Conservation (phyloP, 768 basidiomycete species). For the Xerocomellus amylosporus region DNA sequence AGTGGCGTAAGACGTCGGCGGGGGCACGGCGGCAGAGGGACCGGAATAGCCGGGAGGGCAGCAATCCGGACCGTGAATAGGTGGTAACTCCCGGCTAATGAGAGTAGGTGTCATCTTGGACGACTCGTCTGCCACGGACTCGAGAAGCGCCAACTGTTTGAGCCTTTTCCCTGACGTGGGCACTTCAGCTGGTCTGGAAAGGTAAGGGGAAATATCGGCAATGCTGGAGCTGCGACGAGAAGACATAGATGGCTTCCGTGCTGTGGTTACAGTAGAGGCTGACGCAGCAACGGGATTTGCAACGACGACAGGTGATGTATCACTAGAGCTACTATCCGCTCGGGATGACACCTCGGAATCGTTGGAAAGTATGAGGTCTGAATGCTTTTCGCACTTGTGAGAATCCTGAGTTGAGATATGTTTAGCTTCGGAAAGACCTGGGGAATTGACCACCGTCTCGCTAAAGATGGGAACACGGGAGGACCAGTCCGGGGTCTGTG, state of each 20-base stretch:
- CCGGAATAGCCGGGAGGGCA: slow-evolving; percentile 8
- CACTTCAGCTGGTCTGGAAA: slow-evolving; percentile 51
- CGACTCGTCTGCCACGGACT: slow-evolving; percentile 72
- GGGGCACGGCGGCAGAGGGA: slow-evolving; percentile 30
- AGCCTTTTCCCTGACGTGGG: slow-evolving; percentile 60
- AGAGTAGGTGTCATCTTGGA: slow-evolving; percentile 53
- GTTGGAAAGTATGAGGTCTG: not conserved
- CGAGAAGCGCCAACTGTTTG: slow-evolving; percentile 68
- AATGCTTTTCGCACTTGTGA: slow-evolving; percentile 6
- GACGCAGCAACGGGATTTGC: slow-evolving; percentile 7
- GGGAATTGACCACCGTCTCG: slow-evolving; percentile 8
- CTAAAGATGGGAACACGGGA: slow-evolving; percentile 29
- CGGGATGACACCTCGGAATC: not conserved
- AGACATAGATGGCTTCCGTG: slow-evolving; percentile 21
- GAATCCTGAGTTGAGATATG: slow-evolving; percentile 1
- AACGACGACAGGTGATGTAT: slow-evolving; percentile 8
- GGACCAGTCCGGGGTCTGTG: slow-evolving; percentile 32
- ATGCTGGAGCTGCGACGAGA: slow-evolving; percentile 44
- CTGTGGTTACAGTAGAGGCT: slow-evolving; percentile 10
- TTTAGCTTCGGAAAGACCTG: slow-evolving; percentile 4
- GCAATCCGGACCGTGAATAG: slow-evolving; percentile 1
- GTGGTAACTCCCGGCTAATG: slow-evolving; percentile 25
- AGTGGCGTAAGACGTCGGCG: slow-evolving; percentile 16
- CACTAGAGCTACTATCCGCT: not conserved
- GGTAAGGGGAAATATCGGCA: slow-evolving; percentile 69